A percentile compares a stretch with the other conserved stretches of the same genome.
phyloP scores from a whole-genome alignment of 1,284 basidiomycete species.

The Chalciporus sp. region DNA sequence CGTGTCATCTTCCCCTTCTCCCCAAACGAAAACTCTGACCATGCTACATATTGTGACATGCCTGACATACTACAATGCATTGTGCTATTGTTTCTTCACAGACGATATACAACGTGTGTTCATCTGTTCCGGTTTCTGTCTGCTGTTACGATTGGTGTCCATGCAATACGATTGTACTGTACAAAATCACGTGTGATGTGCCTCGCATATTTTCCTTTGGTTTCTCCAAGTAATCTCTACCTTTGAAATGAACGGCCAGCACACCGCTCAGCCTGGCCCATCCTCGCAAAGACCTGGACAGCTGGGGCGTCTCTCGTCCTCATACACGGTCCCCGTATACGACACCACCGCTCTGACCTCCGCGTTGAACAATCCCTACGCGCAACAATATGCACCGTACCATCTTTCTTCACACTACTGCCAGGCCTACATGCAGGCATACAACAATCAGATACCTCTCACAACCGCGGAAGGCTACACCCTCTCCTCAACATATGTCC shows the following conservation, averaged over 20 bases:
- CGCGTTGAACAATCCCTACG: constrained; percentile 44
- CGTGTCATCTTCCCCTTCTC: constrained; percentile 16
- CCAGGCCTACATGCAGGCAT: constrained; percentile 54
- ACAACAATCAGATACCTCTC: constrained; percentile 25
- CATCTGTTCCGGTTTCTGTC: constrained; percentile 17
- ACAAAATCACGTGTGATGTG: constrained; percentile 27
- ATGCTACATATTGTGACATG: constrained; percentile 31
- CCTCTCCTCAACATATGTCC: constrained; percentile 52
- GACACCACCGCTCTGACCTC: constrained; percentile 31
- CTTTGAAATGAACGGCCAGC: constrained; percentile 20
- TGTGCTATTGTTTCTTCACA: constrained; percentile 34
- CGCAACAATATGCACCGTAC: constrained; percentile 31
- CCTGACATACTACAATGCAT: constrained; percentile 38
- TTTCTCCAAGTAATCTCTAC: background rate
- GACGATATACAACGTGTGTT: constrained; percentile 36
- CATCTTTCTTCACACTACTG: constrained; percentile 54
- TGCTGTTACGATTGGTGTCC: constrained; percentile 13
- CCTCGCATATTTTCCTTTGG: background rate
- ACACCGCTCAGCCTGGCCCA: background rate
- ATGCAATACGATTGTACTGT: background rate
- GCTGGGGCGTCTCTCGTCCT: background rate
- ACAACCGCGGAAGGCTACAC: constrained; percentile 58
- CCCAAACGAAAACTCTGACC: constrained; percentile 28
- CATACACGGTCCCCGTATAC: constrained; percentile 21
- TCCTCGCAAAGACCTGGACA: constrained; percentile 5